These are phyloP conservation scores for Hansenula sp. DNA, from an alignment of 1,139 yeast species.

Conservation along the genomic window DNA sequence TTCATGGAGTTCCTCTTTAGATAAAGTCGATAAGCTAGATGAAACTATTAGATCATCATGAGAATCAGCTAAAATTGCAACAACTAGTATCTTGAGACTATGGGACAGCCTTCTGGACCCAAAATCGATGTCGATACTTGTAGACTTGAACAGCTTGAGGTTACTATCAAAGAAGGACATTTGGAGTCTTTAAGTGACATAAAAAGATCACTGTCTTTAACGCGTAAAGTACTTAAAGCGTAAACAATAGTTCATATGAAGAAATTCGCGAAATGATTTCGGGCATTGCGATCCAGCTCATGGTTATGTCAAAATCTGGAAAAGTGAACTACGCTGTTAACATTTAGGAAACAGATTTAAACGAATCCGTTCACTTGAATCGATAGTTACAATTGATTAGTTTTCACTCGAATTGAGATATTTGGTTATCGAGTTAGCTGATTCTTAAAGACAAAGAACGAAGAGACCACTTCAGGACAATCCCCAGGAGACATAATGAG, in stretches of 20 bases:
- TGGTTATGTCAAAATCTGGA: too few species aligned
- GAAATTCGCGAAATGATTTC: too few species aligned
- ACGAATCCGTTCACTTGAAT: too few species aligned
- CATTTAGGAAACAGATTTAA: too few species aligned
- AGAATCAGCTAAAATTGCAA: constrained; percentile 17
- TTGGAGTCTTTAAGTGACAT: not conserved
- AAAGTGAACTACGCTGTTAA: too few species aligned
- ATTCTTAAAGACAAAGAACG: too few species aligned
- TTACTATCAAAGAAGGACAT: constrained; percentile 15
- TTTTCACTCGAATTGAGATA: too few species aligned
- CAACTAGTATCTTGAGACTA: constrained; percentile 12
- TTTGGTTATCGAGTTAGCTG: too few species aligned
- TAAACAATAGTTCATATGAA: too few species aligned
- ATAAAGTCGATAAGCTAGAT: constrained; percentile 9
- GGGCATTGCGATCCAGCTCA: too few species aligned
- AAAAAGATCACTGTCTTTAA: not conserved
- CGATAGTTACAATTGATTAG: too few species aligned
- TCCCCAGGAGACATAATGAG: constrained; percentile 19
- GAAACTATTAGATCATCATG: constrained; percentile 18
- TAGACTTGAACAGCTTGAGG: constrained; percentile 15
- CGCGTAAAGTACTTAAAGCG: not conserved
- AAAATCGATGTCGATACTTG: constrained; percentile 8
- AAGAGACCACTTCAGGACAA: too few species aligned
- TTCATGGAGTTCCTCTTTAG: constrained; percentile 13
- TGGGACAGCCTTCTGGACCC: constrained; percentile 5